Conservation (phyloP, 2,329 filamentous ascomycete species). For the Botryotinia globosa region DNA sequence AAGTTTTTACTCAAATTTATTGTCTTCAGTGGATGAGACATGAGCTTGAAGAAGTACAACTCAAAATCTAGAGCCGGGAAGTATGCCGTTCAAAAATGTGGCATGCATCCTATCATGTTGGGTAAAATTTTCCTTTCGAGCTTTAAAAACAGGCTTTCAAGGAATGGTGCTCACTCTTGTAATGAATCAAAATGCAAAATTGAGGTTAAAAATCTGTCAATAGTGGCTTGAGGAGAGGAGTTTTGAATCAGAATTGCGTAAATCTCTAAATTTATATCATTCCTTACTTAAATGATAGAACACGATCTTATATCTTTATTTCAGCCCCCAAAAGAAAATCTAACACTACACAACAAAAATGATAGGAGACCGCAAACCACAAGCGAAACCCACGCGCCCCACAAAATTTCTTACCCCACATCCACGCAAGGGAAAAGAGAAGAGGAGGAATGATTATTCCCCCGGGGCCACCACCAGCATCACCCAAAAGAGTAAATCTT, state of each 20-base stretch:
- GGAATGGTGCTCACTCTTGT: not conserved
- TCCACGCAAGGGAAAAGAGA: not conserved
- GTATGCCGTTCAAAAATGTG: not conserved
- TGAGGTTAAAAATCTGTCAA: not conserved
- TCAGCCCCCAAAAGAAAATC: too few relatives aligned
- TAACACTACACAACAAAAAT: not conserved
- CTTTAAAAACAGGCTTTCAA: not conserved
- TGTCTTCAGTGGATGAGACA: not conserved
- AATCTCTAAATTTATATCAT: not conserved
- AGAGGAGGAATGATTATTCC: not conserved
- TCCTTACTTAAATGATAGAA: not conserved
- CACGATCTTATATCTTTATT: too few relatives aligned
- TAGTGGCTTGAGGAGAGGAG: not conserved
- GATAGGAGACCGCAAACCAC: not conserved
- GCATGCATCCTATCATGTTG: rapidly evolving
- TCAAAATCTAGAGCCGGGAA: not conserved
- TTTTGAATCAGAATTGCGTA: not conserved
- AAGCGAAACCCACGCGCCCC: not conserved
- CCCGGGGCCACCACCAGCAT: not conserved
- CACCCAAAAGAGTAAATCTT: not conserved
- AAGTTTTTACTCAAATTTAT: not conserved
- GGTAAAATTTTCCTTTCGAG: rapidly evolving
- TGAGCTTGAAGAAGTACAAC: not conserved
- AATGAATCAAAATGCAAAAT: not conserved
- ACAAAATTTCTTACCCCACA: not conserved